phyloP scores from a whole-genome alignment of 2,329 filamentous ascomycete genomes.

The Helminthosporium solani region DNA sequence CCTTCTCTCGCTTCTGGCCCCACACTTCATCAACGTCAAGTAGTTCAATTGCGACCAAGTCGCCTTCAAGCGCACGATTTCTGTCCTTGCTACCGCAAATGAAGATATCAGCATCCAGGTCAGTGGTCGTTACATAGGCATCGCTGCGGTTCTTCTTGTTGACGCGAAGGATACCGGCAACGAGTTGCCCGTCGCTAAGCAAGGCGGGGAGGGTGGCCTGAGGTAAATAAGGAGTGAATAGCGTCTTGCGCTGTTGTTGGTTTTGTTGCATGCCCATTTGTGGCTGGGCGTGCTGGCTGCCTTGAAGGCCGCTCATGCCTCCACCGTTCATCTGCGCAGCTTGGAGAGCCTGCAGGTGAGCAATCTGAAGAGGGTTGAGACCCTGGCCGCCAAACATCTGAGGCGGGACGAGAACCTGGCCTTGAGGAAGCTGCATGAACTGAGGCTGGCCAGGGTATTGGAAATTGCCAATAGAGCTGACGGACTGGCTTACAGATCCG shows the following conservation, averaged over 20 bases:
- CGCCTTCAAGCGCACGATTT: conserved; percentile 93
- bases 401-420: conserved; percentile 80
- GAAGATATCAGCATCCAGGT: conserved; percentile 97
- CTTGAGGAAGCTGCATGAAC: conserved; percentile 78
- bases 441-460: conserved; percentile 87
- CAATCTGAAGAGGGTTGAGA: conserved; percentile 82
- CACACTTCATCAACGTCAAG: conserved; percentile 98
- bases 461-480: conserved; percentile 81
- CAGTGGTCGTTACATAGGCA: conserved; percentile 92
- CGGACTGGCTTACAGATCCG: conserved; percentile 79
- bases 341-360: conserved; percentile 89
- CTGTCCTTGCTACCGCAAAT: conserved; percentile 99
- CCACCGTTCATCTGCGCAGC: conserved; percentile 81
- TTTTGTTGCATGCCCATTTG: conserved; percentile 66
- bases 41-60: conserved; percentile 92
- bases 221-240: conserved; percentile 96
- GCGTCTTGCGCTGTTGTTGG: conserved; percentile 92
- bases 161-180: conserved; percentile 92
- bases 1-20: conserved; percentile 98
- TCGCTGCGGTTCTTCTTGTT: conserved; percentile 99
- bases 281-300: conserved; percentile 71
- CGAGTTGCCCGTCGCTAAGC: conserved; percentile 86
- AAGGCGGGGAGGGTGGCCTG: conserved; percentile 91
- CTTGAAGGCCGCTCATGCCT: conserved; percentile 62
- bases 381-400: conserved; percentile 84